phyloP scores from a whole-genome alignment of 305 asterid genomes.

The Plantago lanceolata region DNA sequence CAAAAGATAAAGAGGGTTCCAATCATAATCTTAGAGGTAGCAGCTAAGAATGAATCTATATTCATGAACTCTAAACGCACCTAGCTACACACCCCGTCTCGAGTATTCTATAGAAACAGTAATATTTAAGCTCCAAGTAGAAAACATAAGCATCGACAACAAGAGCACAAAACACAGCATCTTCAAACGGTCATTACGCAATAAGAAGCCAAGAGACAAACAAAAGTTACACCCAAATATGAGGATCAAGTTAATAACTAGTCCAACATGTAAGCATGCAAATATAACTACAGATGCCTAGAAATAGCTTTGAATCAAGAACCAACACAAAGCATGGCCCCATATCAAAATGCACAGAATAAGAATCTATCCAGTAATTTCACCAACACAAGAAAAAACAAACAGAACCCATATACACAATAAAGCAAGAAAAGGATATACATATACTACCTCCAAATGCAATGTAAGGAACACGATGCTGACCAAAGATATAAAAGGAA shows the following conservation, averaged over 20 bases:
- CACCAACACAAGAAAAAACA: background rate
- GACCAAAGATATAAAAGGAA: constrained; percentile 72
- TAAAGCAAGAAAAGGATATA: background rate
- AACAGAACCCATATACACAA: background rate
- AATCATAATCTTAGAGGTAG: background rate
- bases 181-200: too few species aligned
- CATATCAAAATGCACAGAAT: background rate
- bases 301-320: background rate
- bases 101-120: too few species aligned
- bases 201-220: background rate
- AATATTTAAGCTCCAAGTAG: too few species aligned
- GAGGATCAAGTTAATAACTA: too few species aligned
- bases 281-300: background rate
- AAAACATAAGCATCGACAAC: too few species aligned
- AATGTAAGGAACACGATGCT: constrained; percentile 89
- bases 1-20: background rate
- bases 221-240: too few species aligned
- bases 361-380: background rate
- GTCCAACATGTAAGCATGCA: background rate
- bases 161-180: too few species aligned
- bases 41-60: background rate
- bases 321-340: background rate
- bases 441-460: constrained; percentile 66
- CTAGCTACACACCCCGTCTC: background rate
- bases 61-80: background rate